Percentiles rank a stretch among this genome's conserved stretches.
phyloP scores from a whole-genome alignment of 306 rosid genomes.

The Luffa acutangula region DNA sequence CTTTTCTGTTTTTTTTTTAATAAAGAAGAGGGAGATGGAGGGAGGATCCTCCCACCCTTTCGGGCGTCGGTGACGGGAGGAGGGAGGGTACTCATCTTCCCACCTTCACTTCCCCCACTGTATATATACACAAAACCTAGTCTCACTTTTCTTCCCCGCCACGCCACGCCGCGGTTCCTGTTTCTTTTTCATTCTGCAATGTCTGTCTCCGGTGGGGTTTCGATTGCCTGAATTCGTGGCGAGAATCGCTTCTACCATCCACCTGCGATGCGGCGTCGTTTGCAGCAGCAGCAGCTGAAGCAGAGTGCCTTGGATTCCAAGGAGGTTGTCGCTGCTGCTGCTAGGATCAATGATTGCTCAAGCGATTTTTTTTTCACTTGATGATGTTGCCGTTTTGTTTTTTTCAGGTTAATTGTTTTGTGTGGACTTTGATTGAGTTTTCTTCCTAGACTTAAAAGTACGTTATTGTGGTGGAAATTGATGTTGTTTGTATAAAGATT shows the following conservation, averaged over 20 bases:
- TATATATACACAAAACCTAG: neutral
- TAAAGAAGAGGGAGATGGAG: no score
- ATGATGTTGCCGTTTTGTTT: neutral
- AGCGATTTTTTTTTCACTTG: neutral
- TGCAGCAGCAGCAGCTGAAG: conserved; percentile 26
- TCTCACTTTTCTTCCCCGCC: neutral
- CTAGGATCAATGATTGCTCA: neutral
- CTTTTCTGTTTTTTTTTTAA: no score
- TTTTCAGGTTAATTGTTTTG: neutral
- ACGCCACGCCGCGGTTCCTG: no score
- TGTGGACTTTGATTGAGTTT: neutral
- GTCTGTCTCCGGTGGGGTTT: conserved; percentile 59
- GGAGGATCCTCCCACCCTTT: no score
- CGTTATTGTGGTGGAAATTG: neutral
- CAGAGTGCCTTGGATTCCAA: conserved; percentile 17
- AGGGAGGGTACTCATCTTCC: no score
- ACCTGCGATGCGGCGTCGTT: conserved; percentile 62
- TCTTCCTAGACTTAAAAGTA: no score
- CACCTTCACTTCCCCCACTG: no score
- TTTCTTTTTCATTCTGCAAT: no score
- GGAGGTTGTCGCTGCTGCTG: conserved; percentile 10
- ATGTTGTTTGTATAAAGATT: neutral
- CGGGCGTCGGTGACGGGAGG: no score
- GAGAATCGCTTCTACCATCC: conserved; percentile 78
- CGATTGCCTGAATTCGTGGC: conserved; percentile 55